These are phyloP conservation scores for Ocimum tenuiflorum DNA, from an alignment of 257 asterid species.

Conservation along the genomic window DNA sequence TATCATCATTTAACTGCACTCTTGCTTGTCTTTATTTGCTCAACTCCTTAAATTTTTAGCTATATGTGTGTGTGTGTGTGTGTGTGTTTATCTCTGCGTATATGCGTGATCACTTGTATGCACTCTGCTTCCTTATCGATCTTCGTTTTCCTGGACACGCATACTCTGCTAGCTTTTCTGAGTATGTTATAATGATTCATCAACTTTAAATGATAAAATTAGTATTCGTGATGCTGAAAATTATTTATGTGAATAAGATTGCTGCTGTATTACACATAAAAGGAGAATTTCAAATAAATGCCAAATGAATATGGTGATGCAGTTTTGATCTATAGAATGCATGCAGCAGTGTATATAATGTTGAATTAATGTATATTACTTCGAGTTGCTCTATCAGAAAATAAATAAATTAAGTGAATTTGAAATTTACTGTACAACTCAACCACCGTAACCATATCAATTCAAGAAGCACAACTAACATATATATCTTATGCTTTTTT, in stretches of 20 bases:
- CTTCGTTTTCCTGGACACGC: too few species aligned
- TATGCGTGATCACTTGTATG: too few species aligned
- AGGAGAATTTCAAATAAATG: not conserved
- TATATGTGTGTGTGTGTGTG: too few species aligned
- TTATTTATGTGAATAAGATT: not conserved
- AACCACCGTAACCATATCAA: slow-evolving; percentile 12
- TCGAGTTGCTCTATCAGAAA: not conserved
- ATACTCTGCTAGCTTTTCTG: too few species aligned
- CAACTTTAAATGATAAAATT: too few species aligned
- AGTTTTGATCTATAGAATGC: not conserved
- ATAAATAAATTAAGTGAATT: not conserved
- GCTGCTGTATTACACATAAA: not conserved
- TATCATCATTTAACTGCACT: slow-evolving; percentile 18
- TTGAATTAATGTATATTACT: not conserved
- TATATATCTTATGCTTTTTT: not conserved
- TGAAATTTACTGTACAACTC: not conserved
- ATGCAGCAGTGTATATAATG: not conserved
- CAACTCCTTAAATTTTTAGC: too few species aligned
- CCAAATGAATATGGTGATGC: slow-evolving; percentile 2
- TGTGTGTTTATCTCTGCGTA: too few species aligned
- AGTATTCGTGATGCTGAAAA: not conserved
- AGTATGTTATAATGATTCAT: too few species aligned
- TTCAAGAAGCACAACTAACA: slow-evolving; percentile 1
- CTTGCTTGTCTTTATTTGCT: not conserved
- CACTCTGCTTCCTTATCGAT: too few species aligned